Conservation (phyloP, 208 protist species). For the Entamoeba invadens region DNA sequence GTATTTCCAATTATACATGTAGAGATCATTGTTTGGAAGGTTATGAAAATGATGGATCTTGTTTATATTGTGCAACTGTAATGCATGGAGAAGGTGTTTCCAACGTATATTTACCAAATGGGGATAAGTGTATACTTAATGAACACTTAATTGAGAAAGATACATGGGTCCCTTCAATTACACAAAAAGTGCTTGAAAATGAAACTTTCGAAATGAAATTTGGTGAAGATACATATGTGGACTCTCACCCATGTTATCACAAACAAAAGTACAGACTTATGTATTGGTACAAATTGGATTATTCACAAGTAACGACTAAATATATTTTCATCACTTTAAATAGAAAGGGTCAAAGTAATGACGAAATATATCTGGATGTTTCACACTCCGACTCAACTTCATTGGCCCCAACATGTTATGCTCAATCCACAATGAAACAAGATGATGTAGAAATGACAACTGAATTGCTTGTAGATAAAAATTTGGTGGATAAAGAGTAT, state of each 20-base stretch:
- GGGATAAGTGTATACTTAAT: not conserved
- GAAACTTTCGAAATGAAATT: not conserved
- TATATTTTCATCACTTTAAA: not conserved
- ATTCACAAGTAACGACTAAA: not conserved
- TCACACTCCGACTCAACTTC: not conserved
- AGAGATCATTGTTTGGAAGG: not conserved
- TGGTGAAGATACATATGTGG: not conserved
- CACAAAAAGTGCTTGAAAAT: not conserved
- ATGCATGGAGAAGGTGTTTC: not conserved
- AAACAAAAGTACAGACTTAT: not conserved
- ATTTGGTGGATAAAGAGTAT: not conserved
- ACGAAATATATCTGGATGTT: too few relatives aligned
- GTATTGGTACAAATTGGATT: not conserved
- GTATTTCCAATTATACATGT: not conserved
- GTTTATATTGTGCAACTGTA: not conserved
- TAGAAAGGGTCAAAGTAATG: not conserved
- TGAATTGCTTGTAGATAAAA: not conserved
- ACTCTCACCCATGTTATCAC: not conserved
- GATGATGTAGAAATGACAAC: not conserved
- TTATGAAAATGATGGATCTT: not conserved
- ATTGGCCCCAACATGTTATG: not conserved
- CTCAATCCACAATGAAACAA: not conserved
- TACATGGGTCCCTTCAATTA: not conserved
- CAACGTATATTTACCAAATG: not conserved
- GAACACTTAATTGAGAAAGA: not conserved